Evolutionary conservation across 139 green algal genomes (phyloP).

Genomic region (Mesotaenium endlicherianum): DNA sequence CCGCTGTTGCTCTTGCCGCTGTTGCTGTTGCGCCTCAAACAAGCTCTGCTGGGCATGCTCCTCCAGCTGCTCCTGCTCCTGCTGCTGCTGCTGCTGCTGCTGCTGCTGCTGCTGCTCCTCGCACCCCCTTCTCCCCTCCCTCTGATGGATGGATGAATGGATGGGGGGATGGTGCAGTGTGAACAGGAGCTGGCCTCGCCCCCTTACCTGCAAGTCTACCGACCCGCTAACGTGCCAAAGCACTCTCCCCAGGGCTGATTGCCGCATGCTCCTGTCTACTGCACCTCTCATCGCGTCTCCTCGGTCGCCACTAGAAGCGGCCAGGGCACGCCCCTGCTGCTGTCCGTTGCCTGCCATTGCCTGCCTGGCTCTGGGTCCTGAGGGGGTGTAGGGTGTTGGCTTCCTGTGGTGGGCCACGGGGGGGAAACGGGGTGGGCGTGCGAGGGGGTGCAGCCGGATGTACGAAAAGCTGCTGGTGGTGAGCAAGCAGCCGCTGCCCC

Average conservation of each 20-base stretch:
- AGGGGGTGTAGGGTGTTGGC: too few species aligned
- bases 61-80: not conserved
- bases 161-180: too few species aligned
- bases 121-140: not conserved
- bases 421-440: too few species aligned
- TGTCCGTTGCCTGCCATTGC: not conserved
- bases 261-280: not conserved
- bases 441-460: constrained; percentile 25
- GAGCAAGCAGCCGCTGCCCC: constrained; percentile 55
- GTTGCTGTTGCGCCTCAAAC: not conserved
- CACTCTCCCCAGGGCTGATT: too few species aligned
- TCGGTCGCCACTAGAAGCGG: not conserved
- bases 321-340: not conserved
- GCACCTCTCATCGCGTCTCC: not conserved
- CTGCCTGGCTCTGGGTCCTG: not conserved
- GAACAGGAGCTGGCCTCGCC: too few species aligned
- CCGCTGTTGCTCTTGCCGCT: not conserved
- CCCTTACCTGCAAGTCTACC: too few species aligned
- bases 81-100: not conserved
- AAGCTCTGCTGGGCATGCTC: not conserved
- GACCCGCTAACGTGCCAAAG: too few species aligned
- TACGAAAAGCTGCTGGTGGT: constrained; percentile 56
- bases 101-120: not conserved
- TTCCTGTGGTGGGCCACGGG: too few species aligned
- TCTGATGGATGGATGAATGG: not conserved